A percentile compares a stretch with the other conserved stretches of the same genome.
phyloP scores from a whole-genome alignment of 2,329 filamentous ascomycete genomes.

The Balansia obtecta region DNA sequence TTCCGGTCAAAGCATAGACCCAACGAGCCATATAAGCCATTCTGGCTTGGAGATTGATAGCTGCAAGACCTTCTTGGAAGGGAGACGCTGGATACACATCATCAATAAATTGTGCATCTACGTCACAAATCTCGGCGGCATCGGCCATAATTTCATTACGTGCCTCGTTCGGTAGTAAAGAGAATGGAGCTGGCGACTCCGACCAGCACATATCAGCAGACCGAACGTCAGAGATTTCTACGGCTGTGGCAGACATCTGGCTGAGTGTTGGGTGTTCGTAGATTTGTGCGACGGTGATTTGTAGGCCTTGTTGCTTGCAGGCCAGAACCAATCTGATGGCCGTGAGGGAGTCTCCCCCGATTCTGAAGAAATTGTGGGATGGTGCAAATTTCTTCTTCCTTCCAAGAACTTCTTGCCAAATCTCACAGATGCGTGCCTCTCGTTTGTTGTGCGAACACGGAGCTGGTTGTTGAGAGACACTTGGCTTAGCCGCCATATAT shows the following conservation, averaged over 20 bases:
- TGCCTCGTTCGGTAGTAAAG: neutral
- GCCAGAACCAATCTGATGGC: constrained; percentile 31
- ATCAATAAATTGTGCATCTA: neutral
- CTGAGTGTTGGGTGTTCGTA: constrained; percentile 2
- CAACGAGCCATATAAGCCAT: neutral
- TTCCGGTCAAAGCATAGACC: neutral
- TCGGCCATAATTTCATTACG: neutral
- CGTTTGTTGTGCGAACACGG: neutral
- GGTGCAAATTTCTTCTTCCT: constrained; percentile 11
- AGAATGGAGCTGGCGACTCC: neutral
- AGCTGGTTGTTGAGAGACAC: neutral
- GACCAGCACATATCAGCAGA: neutral
- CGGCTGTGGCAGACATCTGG: neutral
- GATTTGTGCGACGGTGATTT: constrained; percentile 4
- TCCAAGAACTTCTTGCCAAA: constrained; percentile 17
- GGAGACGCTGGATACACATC: neutral
- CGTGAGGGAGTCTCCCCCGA: constrained; percentile 35
- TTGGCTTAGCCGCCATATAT: neutral
- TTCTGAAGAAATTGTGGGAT: constrained; percentile 33
- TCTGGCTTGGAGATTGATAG: neutral
- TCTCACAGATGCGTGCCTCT: neutral
- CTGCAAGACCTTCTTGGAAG: neutral
- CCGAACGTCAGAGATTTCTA: neutral
- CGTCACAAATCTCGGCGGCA: neutral
- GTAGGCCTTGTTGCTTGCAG: constrained; percentile 1